Evolutionary conservation across 202 grass and related monocot species (phyloP).

Genomic region (Bolboschoenoplectus hybrid): DNA sequence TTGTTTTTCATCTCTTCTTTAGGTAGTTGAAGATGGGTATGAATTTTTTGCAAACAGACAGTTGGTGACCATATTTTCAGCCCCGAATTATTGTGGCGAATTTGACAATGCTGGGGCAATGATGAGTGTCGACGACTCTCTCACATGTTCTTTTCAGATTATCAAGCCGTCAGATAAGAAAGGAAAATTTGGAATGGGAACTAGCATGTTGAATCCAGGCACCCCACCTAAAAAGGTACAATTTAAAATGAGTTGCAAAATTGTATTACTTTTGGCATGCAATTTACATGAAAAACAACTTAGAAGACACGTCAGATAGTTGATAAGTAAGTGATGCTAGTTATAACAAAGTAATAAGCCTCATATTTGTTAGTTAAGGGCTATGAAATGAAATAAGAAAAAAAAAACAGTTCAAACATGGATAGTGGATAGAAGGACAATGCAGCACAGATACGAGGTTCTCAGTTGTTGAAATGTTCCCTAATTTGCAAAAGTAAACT

Average conservation of each 20-base stretch:
- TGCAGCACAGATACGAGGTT: background rate
- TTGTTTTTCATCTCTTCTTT: conserved; percentile 27
- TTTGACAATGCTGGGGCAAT: conserved; percentile 94
- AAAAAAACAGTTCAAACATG: background rate
- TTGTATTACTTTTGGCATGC: background rate
- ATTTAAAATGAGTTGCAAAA: conserved; percentile 1
- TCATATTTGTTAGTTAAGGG: background rate
- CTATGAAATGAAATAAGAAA: background rate
- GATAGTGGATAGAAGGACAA: background rate
- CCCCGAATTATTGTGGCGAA: conserved; percentile 90
- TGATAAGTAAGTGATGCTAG: background rate
- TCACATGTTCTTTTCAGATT: conserved; percentile 94
- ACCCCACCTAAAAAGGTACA: conserved; percentile 73
- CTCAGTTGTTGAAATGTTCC: background rate
- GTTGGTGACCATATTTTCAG: conserved; percentile 92
- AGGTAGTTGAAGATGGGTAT: conserved; percentile 98
- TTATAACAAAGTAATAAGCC: background rate
- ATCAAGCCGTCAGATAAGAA: conserved; percentile 91
- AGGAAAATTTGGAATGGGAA: conserved; percentile 67
- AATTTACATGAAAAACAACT: background rate
- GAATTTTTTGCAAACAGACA: conserved; percentile 87
- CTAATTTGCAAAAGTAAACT: background rate
- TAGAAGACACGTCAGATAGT: background rate
- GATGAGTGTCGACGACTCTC: conserved; percentile 85
- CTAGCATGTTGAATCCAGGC: conserved; percentile 56